Evolutionary conservation across 2,329 filamentous ascomycete genomes (phyloP).

Genomic region (Pestalotiopsis sp.): DNA sequence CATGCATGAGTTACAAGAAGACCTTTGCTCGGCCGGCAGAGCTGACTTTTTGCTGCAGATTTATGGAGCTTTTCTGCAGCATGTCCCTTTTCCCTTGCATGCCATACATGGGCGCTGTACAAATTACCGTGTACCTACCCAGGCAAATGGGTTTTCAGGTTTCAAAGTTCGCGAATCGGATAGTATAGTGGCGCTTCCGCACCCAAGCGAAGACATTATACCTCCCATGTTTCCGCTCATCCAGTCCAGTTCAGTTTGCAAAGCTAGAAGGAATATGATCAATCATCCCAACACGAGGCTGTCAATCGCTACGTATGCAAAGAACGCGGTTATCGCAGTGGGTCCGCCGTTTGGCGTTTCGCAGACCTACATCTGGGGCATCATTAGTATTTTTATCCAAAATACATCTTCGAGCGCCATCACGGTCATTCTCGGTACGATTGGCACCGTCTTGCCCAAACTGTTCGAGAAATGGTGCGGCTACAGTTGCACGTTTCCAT

Average conservation of each 20-base stretch:
- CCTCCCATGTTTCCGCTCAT: not conserved
- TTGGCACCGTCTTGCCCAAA: not conserved
- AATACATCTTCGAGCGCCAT: not conserved
- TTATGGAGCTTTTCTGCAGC: not conserved
- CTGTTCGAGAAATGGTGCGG: not conserved
- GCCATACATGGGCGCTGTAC: not conserved
- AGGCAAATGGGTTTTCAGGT: not conserved
- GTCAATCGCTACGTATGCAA: conserved; percentile 12
- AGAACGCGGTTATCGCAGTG: not conserved
- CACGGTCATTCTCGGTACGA: too few species aligned
- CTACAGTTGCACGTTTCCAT: conserved; percentile 6
- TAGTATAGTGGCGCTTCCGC: not conserved
- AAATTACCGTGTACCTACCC: not conserved
- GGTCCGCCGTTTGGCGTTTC: not conserved
- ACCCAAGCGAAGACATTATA: not conserved
- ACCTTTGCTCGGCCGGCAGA: not conserved
- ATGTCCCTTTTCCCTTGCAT: not conserved
- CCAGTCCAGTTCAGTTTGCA: not conserved
- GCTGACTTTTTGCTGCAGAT: not conserved
- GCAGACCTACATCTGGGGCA: not conserved
- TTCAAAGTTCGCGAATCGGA: conserved; percentile 11
- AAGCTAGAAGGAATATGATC: conserved; percentile 9
- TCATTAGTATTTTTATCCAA: not conserved
- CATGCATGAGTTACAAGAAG: not conserved
- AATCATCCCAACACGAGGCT: conserved; percentile 12